A percentile compares a stretch with the other conserved stretches of the same genome.
Conservation (phyloP, 2,329 filamentous ascomycete species). For the Fusarium lyarnte region DNA sequence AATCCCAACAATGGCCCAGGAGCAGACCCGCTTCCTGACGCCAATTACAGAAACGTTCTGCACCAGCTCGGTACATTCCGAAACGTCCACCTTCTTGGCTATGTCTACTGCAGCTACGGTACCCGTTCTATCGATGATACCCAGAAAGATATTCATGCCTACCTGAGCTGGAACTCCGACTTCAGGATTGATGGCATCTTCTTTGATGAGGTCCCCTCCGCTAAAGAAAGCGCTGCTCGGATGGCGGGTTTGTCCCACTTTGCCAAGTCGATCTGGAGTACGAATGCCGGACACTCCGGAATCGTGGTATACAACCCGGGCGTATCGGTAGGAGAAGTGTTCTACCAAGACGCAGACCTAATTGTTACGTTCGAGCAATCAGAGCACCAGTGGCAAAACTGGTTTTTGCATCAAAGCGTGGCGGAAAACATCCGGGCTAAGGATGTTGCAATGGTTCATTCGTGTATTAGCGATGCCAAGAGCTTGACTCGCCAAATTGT, state of each 20-base stretch:
- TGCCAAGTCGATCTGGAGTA: neutral
- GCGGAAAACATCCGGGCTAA: neutral
- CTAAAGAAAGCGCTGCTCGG: neutral
- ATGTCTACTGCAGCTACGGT: constrained; percentile 33
- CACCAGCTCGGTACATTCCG: neutral
- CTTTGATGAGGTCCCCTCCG: constrained; percentile 27
- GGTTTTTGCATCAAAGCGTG: neutral
- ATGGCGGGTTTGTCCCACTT: constrained; percentile 15
- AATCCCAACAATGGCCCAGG: constrained; percentile 5
- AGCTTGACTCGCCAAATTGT: constrained; percentile 5
- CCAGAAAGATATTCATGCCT: constrained; percentile 12
- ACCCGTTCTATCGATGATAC: neutral
- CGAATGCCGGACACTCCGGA: neutral
- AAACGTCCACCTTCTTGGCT: constrained; percentile 8
- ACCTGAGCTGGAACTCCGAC: constrained; percentile 20
- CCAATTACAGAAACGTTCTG: neutral
- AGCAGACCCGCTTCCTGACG: neutral
- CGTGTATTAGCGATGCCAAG: constrained; percentile 5
- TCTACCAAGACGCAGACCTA: neutral
- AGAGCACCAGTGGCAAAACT: neutral
- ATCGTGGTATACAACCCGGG: neutral
- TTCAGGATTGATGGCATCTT: constrained; percentile 31
- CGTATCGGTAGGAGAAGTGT: neutral
- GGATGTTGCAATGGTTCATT: constrained; percentile 26
- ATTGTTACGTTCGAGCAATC: neutral